Evolutionary conservation across 345 rosid species (phyloP).

Genomic region (Lepidium africanum): DNA sequence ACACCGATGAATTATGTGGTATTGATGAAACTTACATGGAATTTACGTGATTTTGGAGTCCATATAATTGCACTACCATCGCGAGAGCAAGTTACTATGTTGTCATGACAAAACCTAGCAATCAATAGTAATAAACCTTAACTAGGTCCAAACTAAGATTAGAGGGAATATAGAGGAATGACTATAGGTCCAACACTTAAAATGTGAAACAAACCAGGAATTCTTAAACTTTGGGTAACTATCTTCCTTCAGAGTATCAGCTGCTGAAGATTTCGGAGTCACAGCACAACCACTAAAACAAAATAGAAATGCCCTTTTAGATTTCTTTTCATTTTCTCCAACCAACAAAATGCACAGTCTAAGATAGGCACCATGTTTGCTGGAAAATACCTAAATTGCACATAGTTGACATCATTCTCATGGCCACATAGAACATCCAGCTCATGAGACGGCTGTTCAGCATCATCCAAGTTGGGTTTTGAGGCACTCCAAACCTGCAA

Average conservation of each 20-base stretch:
- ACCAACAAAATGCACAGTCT: constrained; percentile 11
- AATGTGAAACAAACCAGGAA: constrained; percentile 55
- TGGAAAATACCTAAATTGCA: constrained; percentile 72
- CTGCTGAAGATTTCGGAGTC: constrained; percentile 62
- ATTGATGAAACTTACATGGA: constrained; percentile 51
- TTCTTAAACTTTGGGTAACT: constrained; percentile 80
- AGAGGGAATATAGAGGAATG: constrained; percentile 6
- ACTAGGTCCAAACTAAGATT: constrained; percentile 1
- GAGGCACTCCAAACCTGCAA: constrained; percentile 97
- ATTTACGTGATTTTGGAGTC: constrained; percentile 87
- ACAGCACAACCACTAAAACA: constrained; percentile 81
- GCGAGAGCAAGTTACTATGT: constrained; percentile 97
- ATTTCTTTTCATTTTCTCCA: neutral
- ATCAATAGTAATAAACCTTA: constrained; percentile 7
- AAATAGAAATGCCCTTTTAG: constrained; percentile 12
- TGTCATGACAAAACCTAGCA: constrained; percentile 88
- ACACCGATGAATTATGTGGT: neutral
- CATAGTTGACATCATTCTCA: constrained; percentile 96
- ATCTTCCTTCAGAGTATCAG: constrained; percentile 78
- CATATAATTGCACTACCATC: constrained; percentile 99
- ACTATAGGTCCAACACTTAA: neutral
- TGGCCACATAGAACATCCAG: constrained; percentile 88
- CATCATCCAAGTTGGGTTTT: constrained; percentile 51
- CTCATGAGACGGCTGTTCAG: constrained; percentile 83
- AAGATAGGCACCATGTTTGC: constrained; percentile 2